These are phyloP conservation scores for Kwoniella dejecticola DNA, from an alignment of 768 basidiomycete species.

Conservation along the genomic window DNA sequence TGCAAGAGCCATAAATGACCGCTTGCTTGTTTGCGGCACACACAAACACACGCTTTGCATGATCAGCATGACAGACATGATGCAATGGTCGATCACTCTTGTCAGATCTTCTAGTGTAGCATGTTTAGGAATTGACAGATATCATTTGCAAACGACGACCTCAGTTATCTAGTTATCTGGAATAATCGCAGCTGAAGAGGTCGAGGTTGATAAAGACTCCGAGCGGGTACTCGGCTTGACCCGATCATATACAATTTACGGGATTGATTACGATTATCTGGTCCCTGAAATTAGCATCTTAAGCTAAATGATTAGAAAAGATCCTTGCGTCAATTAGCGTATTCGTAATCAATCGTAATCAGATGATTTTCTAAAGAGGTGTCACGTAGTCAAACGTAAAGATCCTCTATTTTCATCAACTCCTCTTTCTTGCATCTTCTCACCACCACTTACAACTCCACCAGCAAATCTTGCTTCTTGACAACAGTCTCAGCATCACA, in stretches of 20 bases:
- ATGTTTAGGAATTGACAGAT: too few relatives aligned
- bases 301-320: neutral
- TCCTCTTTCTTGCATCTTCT: neutral
- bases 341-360: neutral
- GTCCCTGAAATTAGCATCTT: neutral
- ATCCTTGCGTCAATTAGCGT: neutral
- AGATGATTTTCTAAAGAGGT: neutral
- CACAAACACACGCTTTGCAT: too few relatives aligned
- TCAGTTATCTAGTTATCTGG: neutral
- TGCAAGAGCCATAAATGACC: too few relatives aligned
- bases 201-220: neutral
- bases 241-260: too few relatives aligned
- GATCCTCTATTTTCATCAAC: constrained; percentile 2
- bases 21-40: too few relatives aligned
- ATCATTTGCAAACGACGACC: neutral
- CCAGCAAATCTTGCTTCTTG: neutral
- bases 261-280: too few relatives aligned
- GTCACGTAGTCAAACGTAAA: too few relatives aligned
- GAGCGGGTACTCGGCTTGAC: neutral
- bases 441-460: neutral
- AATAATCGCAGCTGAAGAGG: neutral
- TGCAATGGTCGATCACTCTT: too few relatives aligned
- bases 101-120: too few relatives aligned
- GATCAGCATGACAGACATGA: too few relatives aligned
- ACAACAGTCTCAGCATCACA: neutral